phyloP scores from a whole-genome alignment of 257 asterid genomes.

The Jaltomata sinuosa region DNA sequence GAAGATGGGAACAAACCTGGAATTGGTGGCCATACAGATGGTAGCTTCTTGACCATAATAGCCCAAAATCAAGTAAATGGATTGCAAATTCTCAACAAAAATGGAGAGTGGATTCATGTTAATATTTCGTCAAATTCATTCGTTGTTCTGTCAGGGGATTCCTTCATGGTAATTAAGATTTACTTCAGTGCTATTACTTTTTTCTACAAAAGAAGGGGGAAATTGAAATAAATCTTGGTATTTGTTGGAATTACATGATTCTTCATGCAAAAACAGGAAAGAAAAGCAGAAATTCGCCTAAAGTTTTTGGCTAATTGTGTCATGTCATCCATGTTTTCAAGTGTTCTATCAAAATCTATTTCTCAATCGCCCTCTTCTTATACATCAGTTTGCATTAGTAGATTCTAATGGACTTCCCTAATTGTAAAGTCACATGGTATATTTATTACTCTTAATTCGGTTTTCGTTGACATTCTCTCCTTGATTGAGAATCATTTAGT shows the following conservation, averaged over 20 bases:
- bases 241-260: too few species aligned
- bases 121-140: background rate
- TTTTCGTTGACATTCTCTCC: too few species aligned
- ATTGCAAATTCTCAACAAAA: background rate
- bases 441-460: too few species aligned
- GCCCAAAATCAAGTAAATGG: slow-evolving; percentile 3
- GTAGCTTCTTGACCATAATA: background rate
- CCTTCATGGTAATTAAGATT: background rate
- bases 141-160: background rate
- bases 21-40: background rate
- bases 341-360: too few species aligned
- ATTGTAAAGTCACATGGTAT: too few species aligned
- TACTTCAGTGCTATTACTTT: background rate
- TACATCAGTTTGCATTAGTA: too few species aligned
- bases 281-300: background rate
- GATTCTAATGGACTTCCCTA: too few species aligned
- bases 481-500: too few species aligned
- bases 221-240: too few species aligned
- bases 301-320: background rate
- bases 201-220: too few species aligned
- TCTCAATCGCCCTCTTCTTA: too few species aligned
- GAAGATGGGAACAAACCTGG: background rate
- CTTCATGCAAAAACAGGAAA: background rate
- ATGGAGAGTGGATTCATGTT: background rate
- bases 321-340: background rate